Evolutionary conservation across 2,329 filamentous ascomycete genomes (phyloP), one percentile per base, ranked within the genome.

Genomic region (Parascedosporium putredinis): DNA sequence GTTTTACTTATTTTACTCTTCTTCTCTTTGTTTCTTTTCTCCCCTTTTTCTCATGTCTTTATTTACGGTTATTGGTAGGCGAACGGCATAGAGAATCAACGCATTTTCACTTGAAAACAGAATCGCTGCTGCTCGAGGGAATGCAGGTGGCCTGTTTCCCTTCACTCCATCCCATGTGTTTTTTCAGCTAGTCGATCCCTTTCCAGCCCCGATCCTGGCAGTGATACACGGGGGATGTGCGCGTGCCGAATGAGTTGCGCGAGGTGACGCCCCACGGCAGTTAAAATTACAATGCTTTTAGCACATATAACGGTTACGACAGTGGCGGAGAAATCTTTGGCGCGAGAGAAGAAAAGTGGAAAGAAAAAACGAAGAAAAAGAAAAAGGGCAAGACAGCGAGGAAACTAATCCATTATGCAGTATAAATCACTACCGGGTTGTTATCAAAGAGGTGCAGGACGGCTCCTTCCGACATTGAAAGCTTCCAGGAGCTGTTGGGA

Each of bases 381-480:
- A n/a, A n/a, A n/a, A n/a, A n/a, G n/a, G n/a, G n/a, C n/a, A n/a
- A n/a, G n/a, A n/a, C n/a, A 25, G 23, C 4, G 24, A 3, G 42
- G 24, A 25, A 9, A 23, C 42, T 29, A 45, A 23, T 42, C 38
- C 38, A 42, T 42, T 45, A 45, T 22, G n/a, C 25, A 12, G 42
- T 29, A 45, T 27, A 45, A 29, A 29, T 27, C 7, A 18, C 5
- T 45, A 45, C 23, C 47, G 23, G 47, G 36, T 31, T 27, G 34
- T 27, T 38, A 24, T n/a, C 18, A 5, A 10, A 36, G 43, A 23
- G 27, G n/a, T 24, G 18, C 29, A 46, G 14, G n/a, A 33, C 46
- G 33, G 46, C 46, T 48, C 31, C 14, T 48, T 38, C 46, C 46
- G 46, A 45, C 16, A 29, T 25, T n/a, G 42, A 14, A 25, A 23